These are phyloP conservation scores for Dentipellis fragilis DNA, from an alignment of 768 basidiomycete species.

Conservation along the genomic window DNA sequence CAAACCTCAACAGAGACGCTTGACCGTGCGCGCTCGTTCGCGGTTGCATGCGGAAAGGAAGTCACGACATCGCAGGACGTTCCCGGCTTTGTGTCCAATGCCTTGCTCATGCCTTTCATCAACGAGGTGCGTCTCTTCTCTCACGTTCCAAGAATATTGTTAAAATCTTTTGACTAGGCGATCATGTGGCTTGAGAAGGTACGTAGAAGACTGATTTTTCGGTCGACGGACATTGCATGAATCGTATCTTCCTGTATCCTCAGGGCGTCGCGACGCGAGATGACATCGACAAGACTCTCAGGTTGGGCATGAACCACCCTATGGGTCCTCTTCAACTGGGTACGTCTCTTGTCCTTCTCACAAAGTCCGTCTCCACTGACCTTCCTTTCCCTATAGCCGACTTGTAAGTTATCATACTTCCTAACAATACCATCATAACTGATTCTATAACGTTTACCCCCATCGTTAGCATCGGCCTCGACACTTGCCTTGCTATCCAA, in stretches of 20 bases:
- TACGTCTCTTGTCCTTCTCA: constrained; percentile 15
- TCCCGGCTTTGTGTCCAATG: constrained; percentile 93
- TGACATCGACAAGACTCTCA: constrained; percentile 91
- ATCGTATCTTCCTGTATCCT: neutral
- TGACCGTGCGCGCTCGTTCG: constrained; percentile 70
- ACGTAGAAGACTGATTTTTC: neutral
- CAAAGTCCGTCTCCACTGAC: neutral
- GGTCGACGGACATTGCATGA: neutral
- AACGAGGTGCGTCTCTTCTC: constrained; percentile 58
- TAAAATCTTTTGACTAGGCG: constrained; percentile 37
- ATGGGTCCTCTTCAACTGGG: constrained; percentile 92
- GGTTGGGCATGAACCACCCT: constrained; percentile 88
- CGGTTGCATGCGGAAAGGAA: constrained; percentile 87
- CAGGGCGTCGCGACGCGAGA: constrained; percentile 88
- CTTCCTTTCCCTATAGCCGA: constrained; percentile 18
- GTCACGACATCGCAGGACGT: constrained; percentile 88
- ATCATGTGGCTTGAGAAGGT: constrained; percentile 92
- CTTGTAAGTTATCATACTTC: constrained; percentile 21
- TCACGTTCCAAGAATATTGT: neutral
- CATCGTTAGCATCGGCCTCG: constrained; percentile 76
- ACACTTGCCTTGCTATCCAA: constrained; percentile 92
- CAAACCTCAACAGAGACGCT: constrained; percentile 79
- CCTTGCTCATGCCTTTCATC: constrained; percentile 92
- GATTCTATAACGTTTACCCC: neutral
- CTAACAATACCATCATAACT: neutral